Percentiles rank a stretch among this genome's conserved stretches.
Evolutionary conservation across 345 rosid genomes (phyloP).

Genomic region (Eucalyptus dawsonii): DNA sequence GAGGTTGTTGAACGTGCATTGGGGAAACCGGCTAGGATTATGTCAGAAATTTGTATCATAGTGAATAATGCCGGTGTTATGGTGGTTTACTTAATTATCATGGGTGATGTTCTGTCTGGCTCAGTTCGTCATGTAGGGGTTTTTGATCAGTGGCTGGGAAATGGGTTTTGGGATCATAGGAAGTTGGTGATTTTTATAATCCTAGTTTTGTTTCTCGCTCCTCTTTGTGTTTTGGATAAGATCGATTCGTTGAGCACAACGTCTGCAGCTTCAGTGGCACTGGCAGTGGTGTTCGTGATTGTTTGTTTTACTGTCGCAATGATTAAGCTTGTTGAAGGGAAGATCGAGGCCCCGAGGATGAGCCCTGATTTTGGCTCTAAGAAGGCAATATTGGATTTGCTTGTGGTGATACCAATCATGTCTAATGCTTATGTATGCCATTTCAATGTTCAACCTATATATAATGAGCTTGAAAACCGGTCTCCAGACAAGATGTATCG

Average conservation of each 20-base stretch:
- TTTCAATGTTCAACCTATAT: constrained; percentile 89
- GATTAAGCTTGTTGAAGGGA: constrained; percentile 79
- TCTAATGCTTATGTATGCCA: constrained; percentile 87
- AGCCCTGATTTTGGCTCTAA: constrained; percentile 66
- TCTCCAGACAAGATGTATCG: constrained; percentile 75
- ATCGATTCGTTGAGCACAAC: constrained; percentile 83
- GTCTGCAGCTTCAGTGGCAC: constrained; percentile 93
- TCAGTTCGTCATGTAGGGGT: constrained; percentile 64
- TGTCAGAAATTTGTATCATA: constrained; percentile 84
- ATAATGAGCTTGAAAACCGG: constrained; percentile 73
- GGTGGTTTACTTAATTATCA: constrained; percentile 83
- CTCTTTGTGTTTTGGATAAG: constrained; percentile 70
- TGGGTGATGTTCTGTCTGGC: constrained; percentile 96
- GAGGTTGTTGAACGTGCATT: constrained; percentile 74
- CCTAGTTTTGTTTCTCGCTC: constrained; percentile 70
- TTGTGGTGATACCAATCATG: constrained; percentile 94
- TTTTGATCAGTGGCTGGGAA: constrained; percentile 87
- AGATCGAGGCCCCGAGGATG: constrained; percentile 63
- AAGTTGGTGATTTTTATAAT: constrained; percentile 54
- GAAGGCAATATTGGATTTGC: constrained; percentile 64
- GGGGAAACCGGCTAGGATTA: constrained; percentile 74
- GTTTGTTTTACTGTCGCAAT: constrained; percentile 63
- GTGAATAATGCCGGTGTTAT: constrained; percentile 89
- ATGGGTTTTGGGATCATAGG: constrained; percentile 95
- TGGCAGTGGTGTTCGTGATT: constrained; percentile 76